A percentile compares a stretch with the other conserved stretches of the same genome.
These are phyloP conservation scores for Flaveria trinervia DNA, from an alignment of 129 eudicot genomes.

Conservation along the genomic window DNA sequence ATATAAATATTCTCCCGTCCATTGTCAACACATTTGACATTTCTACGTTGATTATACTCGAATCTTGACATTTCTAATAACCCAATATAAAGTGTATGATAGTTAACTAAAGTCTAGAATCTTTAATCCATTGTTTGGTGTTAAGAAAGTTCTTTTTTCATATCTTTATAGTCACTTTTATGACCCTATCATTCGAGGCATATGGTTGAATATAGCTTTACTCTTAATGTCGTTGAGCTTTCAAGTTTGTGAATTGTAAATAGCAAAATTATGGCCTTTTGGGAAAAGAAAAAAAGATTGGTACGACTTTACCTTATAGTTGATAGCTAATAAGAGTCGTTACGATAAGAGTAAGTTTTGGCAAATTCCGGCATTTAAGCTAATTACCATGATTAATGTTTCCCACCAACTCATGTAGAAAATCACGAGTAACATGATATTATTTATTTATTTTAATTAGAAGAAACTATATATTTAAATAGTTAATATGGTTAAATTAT, in stretches of 20 bases:
- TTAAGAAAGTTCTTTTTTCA: too few relatives aligned
- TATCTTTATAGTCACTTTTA: neutral
- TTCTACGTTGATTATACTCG: too few relatives aligned
- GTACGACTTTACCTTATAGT: slow-evolving; percentile 16
- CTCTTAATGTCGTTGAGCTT: neutral
- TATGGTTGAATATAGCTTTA: neutral
- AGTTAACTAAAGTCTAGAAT: too few relatives aligned
- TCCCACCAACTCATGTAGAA: slow-evolving; percentile 3
- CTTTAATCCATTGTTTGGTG: too few relatives aligned
- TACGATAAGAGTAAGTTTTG: slow-evolving; percentile 11
- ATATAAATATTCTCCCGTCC: too few relatives aligned
- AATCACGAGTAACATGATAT: neutral
- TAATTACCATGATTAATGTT: slow-evolving; percentile 25
- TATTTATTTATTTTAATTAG: neutral
- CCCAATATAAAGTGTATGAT: too few relatives aligned
- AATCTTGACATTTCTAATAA: too few relatives aligned
- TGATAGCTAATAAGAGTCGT: slow-evolving; percentile 6
- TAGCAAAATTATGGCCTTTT: neutral
- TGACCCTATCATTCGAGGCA: neutral
- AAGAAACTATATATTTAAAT: neutral
- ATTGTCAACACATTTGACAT: too few relatives aligned
- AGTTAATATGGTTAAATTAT: neutral
- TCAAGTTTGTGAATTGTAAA: too few relatives aligned
- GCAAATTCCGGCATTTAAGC: slow-evolving; percentile 28
- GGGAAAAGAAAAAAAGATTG: neutral